phyloP scores from a whole-genome alignment of 768 basidiomycete species.

The Tephrocybe sp. region DNA sequence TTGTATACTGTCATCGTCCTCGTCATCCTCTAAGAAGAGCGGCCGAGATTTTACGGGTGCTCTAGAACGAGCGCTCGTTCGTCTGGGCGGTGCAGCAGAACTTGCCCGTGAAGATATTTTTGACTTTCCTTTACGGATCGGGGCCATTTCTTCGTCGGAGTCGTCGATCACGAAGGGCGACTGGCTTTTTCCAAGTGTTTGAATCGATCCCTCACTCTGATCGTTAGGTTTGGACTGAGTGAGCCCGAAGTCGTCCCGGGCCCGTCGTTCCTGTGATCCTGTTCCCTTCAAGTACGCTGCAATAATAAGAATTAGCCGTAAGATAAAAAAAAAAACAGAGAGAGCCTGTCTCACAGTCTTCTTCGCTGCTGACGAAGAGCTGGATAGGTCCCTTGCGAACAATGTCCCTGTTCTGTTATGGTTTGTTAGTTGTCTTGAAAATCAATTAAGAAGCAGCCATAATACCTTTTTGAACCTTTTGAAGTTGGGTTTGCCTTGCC shows the following conservation, averaged over 20 bases:
- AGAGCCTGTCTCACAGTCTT: constrained; percentile 44
- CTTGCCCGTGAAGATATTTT: constrained; percentile 29
- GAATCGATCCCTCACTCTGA: constrained; percentile 16
- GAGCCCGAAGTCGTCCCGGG: constrained; percentile 18
- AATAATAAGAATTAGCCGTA: constrained; percentile 1
- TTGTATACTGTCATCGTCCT: constrained; percentile 26
- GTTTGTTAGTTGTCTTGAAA: neutral
- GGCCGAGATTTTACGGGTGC: constrained; percentile 36
- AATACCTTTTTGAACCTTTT: constrained; percentile 79
- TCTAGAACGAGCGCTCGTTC: constrained; percentile 19
- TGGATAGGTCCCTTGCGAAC: constrained; percentile 39
- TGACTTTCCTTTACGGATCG: constrained; percentile 17
- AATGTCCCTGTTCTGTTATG: constrained; percentile 25
- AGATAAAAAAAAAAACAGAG: constrained; percentile 5
- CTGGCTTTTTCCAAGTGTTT: constrained; percentile 21
- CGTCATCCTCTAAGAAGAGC: constrained; percentile 56
- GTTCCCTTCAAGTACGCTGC: constrained; percentile 60
- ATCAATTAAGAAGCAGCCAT: neutral
- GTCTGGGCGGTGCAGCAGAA: constrained; percentile 22
- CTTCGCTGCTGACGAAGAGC: constrained; percentile 49
- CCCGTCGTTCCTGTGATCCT: constrained; percentile 23
- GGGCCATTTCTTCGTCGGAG: constrained; percentile 27
- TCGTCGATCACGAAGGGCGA: constrained; percentile 34
- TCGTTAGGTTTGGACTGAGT: constrained; percentile 18
- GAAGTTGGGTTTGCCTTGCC: constrained; percentile 62